Base-by-base conservation (phyloP, 495 filamentous ascomycete genomes). In the Neurospora cerealis region DNA sequence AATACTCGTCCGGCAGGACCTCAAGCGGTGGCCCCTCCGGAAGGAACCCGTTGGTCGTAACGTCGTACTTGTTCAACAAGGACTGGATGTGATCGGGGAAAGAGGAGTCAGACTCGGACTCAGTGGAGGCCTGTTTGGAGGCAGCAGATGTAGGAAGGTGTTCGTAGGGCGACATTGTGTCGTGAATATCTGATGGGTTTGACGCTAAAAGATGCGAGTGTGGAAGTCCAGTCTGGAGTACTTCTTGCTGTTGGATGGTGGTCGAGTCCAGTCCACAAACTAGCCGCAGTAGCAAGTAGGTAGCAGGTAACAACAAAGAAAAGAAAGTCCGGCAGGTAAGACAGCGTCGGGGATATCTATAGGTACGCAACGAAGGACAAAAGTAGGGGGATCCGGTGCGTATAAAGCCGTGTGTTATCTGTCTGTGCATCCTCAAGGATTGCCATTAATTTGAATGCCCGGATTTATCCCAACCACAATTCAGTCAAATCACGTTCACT, bases 1-100 rank as follows among this genome's bases (percentile, higher is more conserved):
- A 97, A 83, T 96, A 97, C 2, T 87, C 84, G 76, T 93, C 86
- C 4, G 92, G 89, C 11, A 97, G 85, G 10, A 82, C 73, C 19
- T 88, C 84, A 5, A 97, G 85, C 8, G 94, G 95, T 3, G 86
- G 79, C 60, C 92, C 85, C 24, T 88, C 79, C 0, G 94, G 92
- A 28, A 97, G 91, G 79, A 97, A 97, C 48, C 94, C 94, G 82
- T 92, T 79, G 13, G 66, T 70, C 1, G 82, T 78, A 21, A 84
- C 69, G 28, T 66, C 77, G 71, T 78, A 81, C 17, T 79, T 73
- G 10, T 70, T 44, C 11, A 76, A 69, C 7, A 75, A 44, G 4
- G 54, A 66, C 28, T 19, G 54, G 54, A 66, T 66, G 28, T 34
- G 15, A 66, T 66, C 13, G 24, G 54, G 28, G 1, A 66, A 34